Conservation (phyloP, 2,329 filamentous ascomycete genomes). For the Byssothecium circinans region DNA sequence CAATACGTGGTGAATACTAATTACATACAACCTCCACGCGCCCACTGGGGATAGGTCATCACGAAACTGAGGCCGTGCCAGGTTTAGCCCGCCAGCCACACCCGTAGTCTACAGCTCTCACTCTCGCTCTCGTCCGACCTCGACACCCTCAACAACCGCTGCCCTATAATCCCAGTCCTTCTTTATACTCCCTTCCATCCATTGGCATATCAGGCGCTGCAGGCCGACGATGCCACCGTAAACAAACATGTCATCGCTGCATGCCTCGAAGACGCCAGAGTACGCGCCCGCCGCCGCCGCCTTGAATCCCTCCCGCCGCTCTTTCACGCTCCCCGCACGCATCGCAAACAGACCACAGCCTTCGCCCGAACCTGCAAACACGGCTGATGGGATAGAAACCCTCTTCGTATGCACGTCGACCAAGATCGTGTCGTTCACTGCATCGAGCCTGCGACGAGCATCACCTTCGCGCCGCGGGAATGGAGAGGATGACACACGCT, state of each 20-base stretch:
- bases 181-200: background rate
- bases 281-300: slow-evolving; percentile 25
- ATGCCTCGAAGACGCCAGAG: slow-evolving; percentile 30
- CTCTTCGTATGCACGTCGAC: slow-evolving; percentile 74
- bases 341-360: slow-evolving; percentile 34
- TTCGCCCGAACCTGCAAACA: slow-evolving; percentile 39
- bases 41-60: background rate
- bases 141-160: background rate
- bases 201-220: background rate
- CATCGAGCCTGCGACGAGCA: slow-evolving; percentile 35
- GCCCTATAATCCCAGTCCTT: too few relatives aligned
- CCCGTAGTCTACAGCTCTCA: too few relatives aligned
- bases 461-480: slow-evolving; percentile 35
- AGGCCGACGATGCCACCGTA: slow-evolving; percentile 30
- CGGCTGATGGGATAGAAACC: slow-evolving; percentile 60
- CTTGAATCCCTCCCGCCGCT: slow-evolving; percentile 42
- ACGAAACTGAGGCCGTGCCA: background rate
- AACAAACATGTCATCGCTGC: slow-evolving; percentile 37
- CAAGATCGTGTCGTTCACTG: slow-evolving; percentile 69
- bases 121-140: background rate
- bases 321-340: slow-evolving; percentile 53
- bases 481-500: slow-evolving; percentile 55
- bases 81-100: background rate
- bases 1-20: too few relatives aligned
- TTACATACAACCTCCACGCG: background rate